phyloP scores from a whole-genome alignment of 179 eudicot species.

The Monotropa hypopitys region DNA sequence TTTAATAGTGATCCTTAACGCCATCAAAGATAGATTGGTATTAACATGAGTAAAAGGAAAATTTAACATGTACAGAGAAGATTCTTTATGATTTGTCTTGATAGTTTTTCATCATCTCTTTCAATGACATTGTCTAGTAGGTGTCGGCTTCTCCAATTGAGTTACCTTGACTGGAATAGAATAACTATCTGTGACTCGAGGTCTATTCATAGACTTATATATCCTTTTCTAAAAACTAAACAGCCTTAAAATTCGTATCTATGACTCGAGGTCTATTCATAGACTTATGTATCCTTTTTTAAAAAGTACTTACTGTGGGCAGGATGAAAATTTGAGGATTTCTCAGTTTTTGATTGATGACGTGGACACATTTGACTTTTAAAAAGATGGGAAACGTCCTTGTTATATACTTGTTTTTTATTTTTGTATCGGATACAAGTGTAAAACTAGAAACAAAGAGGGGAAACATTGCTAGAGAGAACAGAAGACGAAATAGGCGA shows the following conservation, averaged over 20 bases:
- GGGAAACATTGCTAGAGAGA: no score
- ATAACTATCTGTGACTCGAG: background rate
- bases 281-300: background rate
- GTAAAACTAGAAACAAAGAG: no score
- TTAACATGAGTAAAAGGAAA: background rate
- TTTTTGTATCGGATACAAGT: no score
- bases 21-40: no score
- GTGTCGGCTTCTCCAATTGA: background rate
- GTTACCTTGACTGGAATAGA: background rate
- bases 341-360: background rate
- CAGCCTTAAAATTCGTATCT: no score
- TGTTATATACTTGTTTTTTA: background rate
- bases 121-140: background rate
- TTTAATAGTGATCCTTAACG: background rate
- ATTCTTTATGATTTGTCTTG: background rate
- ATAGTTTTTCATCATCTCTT: background rate
- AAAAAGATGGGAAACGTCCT: background rate
- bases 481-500: no score
- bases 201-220: background rate
- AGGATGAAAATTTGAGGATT: background rate
- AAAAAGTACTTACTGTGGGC: background rate
- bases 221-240: background rate
- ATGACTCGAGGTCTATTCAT: no score
- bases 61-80: background rate
- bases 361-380: background rate